phyloP scores from a whole-genome alignment of 1,284 basidiomycete genomes.

The Trichosporon faecale region DNA sequence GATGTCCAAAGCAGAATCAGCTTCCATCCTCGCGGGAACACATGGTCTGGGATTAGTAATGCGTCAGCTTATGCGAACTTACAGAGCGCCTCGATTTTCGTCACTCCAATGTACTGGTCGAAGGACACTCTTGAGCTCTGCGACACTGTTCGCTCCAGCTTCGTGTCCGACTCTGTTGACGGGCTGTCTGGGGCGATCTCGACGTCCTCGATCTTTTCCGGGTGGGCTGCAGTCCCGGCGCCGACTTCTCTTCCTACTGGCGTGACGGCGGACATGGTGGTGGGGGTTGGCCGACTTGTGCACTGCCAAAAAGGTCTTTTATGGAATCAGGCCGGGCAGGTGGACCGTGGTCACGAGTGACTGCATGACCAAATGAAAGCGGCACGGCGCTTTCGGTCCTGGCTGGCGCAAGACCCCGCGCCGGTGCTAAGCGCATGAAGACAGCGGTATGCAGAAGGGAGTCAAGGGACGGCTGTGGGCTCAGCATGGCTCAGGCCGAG shows the following conservation, averaged over 20 bases:
- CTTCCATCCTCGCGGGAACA: conserved; percentile 32
- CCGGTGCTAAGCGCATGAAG: not conserved
- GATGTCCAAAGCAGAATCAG: conserved; percentile 36
- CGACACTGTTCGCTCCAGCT: not conserved
- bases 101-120: conserved; percentile 40
- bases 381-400: too few species aligned
- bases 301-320: not conserved
- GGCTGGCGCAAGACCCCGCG: not conserved
- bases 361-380: not conserved
- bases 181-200: not conserved
- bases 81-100: conserved; percentile 45
- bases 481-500: not conserved
- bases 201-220: not conserved
- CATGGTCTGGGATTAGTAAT: conserved; percentile 32
- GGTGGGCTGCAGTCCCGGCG: not conserved
- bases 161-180: not conserved
- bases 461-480: too few species aligned
- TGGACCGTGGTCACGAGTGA: not conserved
- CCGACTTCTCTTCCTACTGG: not conserved
- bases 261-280: not conserved
- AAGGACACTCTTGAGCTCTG: not conserved
- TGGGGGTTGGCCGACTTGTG: not conserved
- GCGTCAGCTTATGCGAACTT: conserved; percentile 23
- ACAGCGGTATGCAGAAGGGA: too few species aligned
- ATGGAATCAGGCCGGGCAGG: not conserved